These are phyloP conservation scores for Globisporangium parvum DNA, from an alignment of 352 stramenopile genomes.

Conservation along the genomic window DNA sequence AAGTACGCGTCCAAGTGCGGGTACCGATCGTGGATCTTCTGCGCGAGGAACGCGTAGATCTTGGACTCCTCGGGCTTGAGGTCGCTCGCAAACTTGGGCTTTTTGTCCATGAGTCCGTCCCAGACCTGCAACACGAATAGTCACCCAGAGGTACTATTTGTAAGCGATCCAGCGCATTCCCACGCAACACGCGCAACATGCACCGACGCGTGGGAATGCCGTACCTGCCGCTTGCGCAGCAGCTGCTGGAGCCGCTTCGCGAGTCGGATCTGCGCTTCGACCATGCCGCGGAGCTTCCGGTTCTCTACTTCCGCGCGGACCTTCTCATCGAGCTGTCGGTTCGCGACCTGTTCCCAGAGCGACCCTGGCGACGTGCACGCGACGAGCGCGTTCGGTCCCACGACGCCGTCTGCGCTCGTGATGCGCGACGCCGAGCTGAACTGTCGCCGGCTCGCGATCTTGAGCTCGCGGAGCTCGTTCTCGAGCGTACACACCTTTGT, in stretches of 20 bases:
- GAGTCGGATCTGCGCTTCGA: conserved; percentile 14
- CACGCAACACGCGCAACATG: not conserved
- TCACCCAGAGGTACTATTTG: not conserved
- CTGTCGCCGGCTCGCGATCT: conserved; percentile 11
- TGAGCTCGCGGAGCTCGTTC: conserved; percentile 15
- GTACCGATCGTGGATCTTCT: conserved; percentile 14
- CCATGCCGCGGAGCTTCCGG: conserved; percentile 14
- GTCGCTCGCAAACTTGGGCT: conserved; percentile 9
- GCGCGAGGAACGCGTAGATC: conserved; percentile 14
- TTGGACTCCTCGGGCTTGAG: conserved; percentile 15
- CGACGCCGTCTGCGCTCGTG: conserved; percentile 1
- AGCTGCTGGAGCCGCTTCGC: conserved; percentile 14
- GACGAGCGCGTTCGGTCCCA: conserved; percentile 2
- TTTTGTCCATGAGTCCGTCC: conserved; percentile 10
- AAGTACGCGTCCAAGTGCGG: conserved; percentile 12
- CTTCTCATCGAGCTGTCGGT: conserved; percentile 17
- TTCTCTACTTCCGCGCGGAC: conserved; percentile 14
- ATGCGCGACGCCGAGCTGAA: conserved; percentile 8
- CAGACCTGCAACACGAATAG: conserved; percentile 4
- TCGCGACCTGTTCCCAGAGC: conserved; percentile 18
- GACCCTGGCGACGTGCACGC: conserved; percentile 10
- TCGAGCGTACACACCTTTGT: conserved; percentile 14
- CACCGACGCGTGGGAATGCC: not conserved
- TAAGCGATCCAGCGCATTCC: not conserved
- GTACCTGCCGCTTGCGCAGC: conserved; percentile 14